A percentile compares a stretch with the other conserved stretches of the same genome.
Conservation (phyloP, 805 yeast species). For the Saccharomycopsis capsularis region DNA sequence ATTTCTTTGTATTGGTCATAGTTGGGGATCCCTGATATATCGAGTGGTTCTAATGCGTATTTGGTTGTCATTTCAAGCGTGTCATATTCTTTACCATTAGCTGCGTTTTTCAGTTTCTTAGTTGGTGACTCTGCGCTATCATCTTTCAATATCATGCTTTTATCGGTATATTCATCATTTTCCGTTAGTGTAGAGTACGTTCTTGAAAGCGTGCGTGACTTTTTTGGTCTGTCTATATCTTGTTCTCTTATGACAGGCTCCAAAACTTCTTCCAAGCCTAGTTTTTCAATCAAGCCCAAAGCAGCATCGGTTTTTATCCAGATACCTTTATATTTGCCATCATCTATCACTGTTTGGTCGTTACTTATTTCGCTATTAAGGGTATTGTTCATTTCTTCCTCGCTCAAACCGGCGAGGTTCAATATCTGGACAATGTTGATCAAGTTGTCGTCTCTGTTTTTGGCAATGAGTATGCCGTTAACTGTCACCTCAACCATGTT, state of each 20-base stretch:
- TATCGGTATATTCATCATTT: constrained; percentile 26
- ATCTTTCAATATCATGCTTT: no score
- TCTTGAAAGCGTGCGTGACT: constrained; percentile 9
- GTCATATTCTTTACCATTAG: constrained; percentile 19
- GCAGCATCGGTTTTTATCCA: constrained; percentile 19
- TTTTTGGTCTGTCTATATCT: background rate
- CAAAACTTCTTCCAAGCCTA: constrained; percentile 9
- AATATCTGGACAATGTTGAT: constrained; percentile 14
- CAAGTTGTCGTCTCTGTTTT: constrained; percentile 18
- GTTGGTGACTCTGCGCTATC: constrained; percentile 31
- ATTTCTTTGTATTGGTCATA: constrained; percentile 36
- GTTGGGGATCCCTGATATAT: constrained; percentile 26
- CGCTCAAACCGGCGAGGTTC: constrained; percentile 14
- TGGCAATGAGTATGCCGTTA: constrained; percentile 8
- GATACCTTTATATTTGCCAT: constrained; percentile 20
- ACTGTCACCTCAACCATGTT: constrained; percentile 11
- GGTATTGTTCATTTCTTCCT: constrained; percentile 1
- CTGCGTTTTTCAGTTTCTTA: constrained; percentile 29
- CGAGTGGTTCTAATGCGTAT: constrained; percentile 30
- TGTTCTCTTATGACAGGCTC: constrained; percentile 4
- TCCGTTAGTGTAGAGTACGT: constrained; percentile 30
- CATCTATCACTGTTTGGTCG: constrained; percentile 15
- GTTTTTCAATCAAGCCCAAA: constrained; percentile 5
- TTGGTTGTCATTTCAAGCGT: constrained; percentile 27
- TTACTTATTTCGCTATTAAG: background rate